Conservation (phyloP, 2,329 filamentous ascomycete species). For the Pseudonectria buxi region DNA sequence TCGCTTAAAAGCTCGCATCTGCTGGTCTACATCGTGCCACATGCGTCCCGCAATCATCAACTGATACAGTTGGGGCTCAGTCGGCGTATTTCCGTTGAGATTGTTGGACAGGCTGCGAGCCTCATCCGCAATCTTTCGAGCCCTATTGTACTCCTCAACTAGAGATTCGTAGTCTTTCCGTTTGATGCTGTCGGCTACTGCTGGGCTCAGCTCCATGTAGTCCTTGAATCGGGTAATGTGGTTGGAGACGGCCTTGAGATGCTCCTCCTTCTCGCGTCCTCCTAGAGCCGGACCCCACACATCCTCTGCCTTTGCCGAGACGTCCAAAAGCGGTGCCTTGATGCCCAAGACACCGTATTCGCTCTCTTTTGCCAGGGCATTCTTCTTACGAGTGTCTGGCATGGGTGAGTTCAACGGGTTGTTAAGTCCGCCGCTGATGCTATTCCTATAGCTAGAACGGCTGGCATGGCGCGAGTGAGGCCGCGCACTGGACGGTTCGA, state of each 20-base stretch:
- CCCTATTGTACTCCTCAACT: slow-evolving; percentile 78
- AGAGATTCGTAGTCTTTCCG: slow-evolving; percentile 84
- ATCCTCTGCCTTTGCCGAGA: slow-evolving; percentile 90
- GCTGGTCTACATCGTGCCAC: slow-evolving; percentile 89
- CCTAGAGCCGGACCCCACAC: slow-evolving; percentile 94
- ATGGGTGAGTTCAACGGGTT: slow-evolving; percentile 32
- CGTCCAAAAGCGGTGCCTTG: slow-evolving; percentile 79
- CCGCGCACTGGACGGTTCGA: slow-evolving; percentile 41
- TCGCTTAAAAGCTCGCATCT: slow-evolving; percentile 79
- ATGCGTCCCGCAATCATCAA: slow-evolving; percentile 85
- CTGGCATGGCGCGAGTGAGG: slow-evolving; percentile 62
- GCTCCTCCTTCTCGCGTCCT: slow-evolving; percentile 84
- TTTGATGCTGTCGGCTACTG: slow-evolving; percentile 77
- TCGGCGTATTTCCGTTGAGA: slow-evolving; percentile 50
- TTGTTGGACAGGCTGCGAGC: slow-evolving; percentile 61
- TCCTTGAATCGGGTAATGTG: slow-evolving; percentile 74
- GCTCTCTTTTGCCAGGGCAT: slow-evolving; percentile 85
- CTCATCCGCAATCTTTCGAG: slow-evolving; percentile 75
- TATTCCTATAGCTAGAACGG: slow-evolving; percentile 57
- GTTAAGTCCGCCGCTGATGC: slow-evolving; percentile 33
- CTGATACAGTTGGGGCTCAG: slow-evolving; percentile 75
- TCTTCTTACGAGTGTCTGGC: slow-evolving; percentile 66
- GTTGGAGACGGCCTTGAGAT: slow-evolving; percentile 68
- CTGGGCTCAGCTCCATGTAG: slow-evolving; percentile 72
- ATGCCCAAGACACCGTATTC: slow-evolving; percentile 86